Evolutionary conservation across 768 basidiomycete genomes (phyloP), one percentile per base, ranked within the genome.

Genomic region (Phylloporus rhodoxanthus): DNA sequence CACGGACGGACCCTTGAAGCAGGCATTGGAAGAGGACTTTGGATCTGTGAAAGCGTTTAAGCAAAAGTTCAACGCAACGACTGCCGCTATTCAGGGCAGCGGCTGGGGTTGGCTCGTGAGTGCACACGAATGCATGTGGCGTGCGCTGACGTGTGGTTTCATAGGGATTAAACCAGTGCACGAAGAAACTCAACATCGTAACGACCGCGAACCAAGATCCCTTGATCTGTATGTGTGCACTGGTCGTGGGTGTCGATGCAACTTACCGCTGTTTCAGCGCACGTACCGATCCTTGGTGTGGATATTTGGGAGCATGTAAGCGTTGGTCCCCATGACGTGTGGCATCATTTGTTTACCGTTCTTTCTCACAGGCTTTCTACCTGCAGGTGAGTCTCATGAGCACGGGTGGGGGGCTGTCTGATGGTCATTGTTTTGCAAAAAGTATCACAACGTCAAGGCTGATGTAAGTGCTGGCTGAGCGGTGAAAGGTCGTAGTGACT

Each of bases 201-300:
- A 92, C 95, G 19, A 99, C 96, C 11, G 73, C 91, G 7, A 98
- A 99, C 74, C 96, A 99, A 72, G 96, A 99, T 66, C 96, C 96
- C 21, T 72, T 92, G 44, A 70, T 80, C n/a, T 69, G 78, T 78
- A 57, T n/a, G 75, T 67, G 8, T 9, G 10, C 4, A 17, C n/a
- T 6, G n/a, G 2, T 21, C 10, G 6, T 2, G n/a, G 10, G 21
- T 5, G 6, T 40, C 15, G 6, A 14, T 23, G 34, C 14, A 5
- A 25, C 49, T 68, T 17, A 68, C 3, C 4, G 43, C 8, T 32
- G 8, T 53, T 45, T 47, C 10, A 89, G 89, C 85, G 3, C 89
- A 93, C 69, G 76, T 78, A 15, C 93, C 95, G 17, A 85, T 99
- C 63, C 81, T 99, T 64, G 96, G 96, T 29, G 84, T 98, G 56